Evolutionary conservation across 1,284 basidiomycete species (phyloP).

Genomic region (Naganishia cerealis): DNA sequence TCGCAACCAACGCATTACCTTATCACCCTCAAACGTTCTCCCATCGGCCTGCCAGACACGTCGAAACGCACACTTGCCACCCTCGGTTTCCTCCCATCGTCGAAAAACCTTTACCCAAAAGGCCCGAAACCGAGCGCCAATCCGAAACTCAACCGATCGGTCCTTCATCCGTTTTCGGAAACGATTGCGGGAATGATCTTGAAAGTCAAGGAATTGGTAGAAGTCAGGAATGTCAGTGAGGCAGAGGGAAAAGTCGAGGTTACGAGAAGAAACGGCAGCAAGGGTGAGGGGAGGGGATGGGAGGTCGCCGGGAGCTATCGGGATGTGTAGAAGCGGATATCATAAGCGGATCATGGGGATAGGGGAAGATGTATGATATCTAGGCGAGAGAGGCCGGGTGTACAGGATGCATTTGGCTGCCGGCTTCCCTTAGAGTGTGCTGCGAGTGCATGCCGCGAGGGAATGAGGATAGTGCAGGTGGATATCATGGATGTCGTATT

Average conservation of each 20-base stretch:
- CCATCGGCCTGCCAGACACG: constrained; percentile 56
- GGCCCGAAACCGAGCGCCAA: constrained; percentile 23
- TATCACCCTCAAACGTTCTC: constrained; percentile 57
- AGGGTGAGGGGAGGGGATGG: constrained; percentile 48
- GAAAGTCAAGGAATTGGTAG: constrained; percentile 59
- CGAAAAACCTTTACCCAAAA: constrained; percentile 9
- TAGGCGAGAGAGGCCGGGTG: neutral
- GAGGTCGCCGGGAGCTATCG: constrained; percentile 37
- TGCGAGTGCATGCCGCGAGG: no score
- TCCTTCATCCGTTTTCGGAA: constrained; percentile 53
- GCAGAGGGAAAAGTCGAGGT: constrained; percentile 41
- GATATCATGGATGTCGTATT: no score
- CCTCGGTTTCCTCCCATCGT: constrained; percentile 30
- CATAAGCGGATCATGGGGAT: neutral
- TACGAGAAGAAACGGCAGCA: constrained; percentile 37
- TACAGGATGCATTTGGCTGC: no score
- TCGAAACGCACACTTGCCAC: constrained; percentile 53
- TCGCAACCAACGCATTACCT: constrained; percentile 52
- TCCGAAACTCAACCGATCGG: constrained; percentile 52
- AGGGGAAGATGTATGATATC: neutral
- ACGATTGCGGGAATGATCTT: constrained; percentile 57
- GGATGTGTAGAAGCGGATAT: constrained; percentile 42
- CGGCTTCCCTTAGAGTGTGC: no score
- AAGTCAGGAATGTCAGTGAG: constrained; percentile 56
- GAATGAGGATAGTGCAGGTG: no score